A percentile compares a stretch with the other conserved stretches of the same genome.
phyloP scores from a whole-genome alignment of 2,329 filamentous ascomycete genomes.

The Penicillium sp. region DNA sequence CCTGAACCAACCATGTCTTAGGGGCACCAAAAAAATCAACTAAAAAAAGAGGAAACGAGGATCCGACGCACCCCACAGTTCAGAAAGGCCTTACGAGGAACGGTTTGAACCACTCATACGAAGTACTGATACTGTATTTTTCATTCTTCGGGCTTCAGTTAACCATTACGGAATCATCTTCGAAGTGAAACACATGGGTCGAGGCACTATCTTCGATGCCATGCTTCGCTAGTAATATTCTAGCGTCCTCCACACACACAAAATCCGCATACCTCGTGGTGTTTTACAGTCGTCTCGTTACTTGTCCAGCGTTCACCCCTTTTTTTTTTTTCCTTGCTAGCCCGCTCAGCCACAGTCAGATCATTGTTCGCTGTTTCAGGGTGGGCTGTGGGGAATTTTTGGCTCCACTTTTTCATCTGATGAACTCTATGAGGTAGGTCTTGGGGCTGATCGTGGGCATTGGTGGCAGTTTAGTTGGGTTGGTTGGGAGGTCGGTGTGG shows the following conservation, averaged over 20 bases:
- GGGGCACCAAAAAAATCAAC: background rate
- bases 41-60: slow-evolving; percentile 4
- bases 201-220: background rate
- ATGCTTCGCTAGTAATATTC: background rate
- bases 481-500: slow-evolving; percentile 15
- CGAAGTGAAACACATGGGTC: slow-evolving; percentile 7
- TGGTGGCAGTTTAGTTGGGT: slow-evolving; percentile 9
- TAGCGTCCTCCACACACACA: background rate
- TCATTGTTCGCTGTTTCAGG: slow-evolving; percentile 32
- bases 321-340: slow-evolving; percentile 21
- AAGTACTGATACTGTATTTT: background rate
- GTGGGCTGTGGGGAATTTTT: slow-evolving; percentile 29
- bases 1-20: background rate
- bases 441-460: slow-evolving; percentile 3
- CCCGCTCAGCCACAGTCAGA: slow-evolving; percentile 29
- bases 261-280: background rate
- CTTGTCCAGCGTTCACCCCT: slow-evolving; percentile 15
- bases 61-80: slow-evolving; percentile 5
- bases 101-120: slow-evolving; percentile 1
- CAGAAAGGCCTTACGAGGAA: background rate
- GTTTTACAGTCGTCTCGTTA: background rate
- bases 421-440: slow-evolving; percentile 18
- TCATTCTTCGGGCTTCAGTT: background rate
- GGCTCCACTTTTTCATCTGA: slow-evolving; percentile 25
- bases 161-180: background rate